phyloP scores from a whole-genome alignment of 2,329 filamentous ascomycete genomes.

The Diaporthe sp. region DNA sequence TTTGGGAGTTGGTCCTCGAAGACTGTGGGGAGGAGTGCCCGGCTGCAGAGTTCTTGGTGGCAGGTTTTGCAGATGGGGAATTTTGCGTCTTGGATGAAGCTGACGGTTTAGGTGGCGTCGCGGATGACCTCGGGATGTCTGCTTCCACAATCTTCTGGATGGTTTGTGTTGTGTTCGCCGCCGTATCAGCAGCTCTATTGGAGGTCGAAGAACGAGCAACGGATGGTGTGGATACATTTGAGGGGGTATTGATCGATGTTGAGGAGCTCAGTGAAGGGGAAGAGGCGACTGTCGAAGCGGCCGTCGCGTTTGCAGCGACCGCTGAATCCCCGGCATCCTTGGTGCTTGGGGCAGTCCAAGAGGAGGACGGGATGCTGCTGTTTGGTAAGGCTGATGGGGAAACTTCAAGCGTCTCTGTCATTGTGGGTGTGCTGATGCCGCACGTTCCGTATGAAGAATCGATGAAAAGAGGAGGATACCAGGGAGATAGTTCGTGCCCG shows the following conservation, averaged over 20 bases:
- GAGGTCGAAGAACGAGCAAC: neutral
- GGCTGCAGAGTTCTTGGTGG: constrained; percentile 7
- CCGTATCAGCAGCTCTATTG: constrained; percentile 3
- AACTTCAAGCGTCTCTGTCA: constrained; percentile 44
- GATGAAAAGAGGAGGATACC: constrained; percentile 45
- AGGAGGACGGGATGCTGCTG: constrained; percentile 10
- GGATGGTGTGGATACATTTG: neutral
- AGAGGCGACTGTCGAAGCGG: constrained; percentile 26
- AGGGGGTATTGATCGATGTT: neutral
- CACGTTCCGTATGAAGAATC: constrained; percentile 45
- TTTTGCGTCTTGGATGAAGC: constrained; percentile 23
- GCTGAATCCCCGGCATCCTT: neutral
- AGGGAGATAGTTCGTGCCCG: constrained; percentile 46
- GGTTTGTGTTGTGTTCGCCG: constrained; percentile 19
- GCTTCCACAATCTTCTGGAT: constrained; percentile 10
- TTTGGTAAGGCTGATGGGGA: constrained; percentile 36
- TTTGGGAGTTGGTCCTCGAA: constrained; percentile 18
- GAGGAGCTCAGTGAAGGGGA: neutral
- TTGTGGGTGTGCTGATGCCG: constrained; percentile 46
- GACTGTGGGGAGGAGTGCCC: constrained; percentile 27
- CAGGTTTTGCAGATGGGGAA: constrained; percentile 17
- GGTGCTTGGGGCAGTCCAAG: constrained; percentile 14
- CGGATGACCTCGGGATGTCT: constrained; percentile 22
- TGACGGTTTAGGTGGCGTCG: constrained; percentile 28
- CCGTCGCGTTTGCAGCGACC: neutral